Conservation (phyloP, 176 grass and related monocot species). For the Phoenix roebelenii region DNA sequence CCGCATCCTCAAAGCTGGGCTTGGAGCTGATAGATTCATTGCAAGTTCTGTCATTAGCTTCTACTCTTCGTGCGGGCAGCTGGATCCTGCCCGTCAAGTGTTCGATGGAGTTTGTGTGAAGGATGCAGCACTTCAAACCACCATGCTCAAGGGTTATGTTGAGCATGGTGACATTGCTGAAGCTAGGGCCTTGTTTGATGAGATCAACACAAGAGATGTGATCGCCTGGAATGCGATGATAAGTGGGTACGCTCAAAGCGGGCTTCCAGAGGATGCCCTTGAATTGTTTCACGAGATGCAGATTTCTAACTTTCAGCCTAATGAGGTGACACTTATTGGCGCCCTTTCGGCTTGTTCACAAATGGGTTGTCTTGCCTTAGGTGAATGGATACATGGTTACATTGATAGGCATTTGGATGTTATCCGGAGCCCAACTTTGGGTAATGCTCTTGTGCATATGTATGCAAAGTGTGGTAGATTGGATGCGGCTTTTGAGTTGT, state of each 20-base stretch:
- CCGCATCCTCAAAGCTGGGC: slow-evolving; percentile 22
- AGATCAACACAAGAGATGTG: slow-evolving; percentile 1
- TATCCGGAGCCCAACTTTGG: not conserved
- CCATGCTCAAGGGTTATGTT: slow-evolving; percentile 5
- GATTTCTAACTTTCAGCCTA: not conserved
- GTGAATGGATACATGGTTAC: slow-evolving; percentile 18
- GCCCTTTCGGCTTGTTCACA: slow-evolving; percentile 11
- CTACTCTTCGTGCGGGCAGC: slow-evolving; percentile 17
- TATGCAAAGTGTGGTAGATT: slow-evolving; percentile 16
- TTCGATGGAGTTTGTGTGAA: slow-evolving; percentile 16
- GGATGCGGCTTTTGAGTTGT: slow-evolving; percentile 12
- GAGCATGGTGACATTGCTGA: not conserved
- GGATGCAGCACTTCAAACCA: slow-evolving; percentile 7
- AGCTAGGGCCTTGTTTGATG: slow-evolving; percentile 16
- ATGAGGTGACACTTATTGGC: slow-evolving; percentile 9
- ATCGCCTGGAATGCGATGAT: slow-evolving; percentile 18
- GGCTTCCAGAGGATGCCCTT: slow-evolving; percentile 5
- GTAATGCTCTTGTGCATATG: slow-evolving; percentile 13
- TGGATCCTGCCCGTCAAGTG: slow-evolving; percentile 3
- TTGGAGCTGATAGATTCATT: slow-evolving; percentile 17
- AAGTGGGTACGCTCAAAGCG: not conserved
- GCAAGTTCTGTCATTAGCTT: slow-evolving; percentile 21
- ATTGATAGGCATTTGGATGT: not conserved
- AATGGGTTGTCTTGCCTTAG: slow-evolving; percentile 10
- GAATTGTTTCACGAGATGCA: slow-evolving; percentile 18